Percentiles rank a stretch among this genome's conserved stretches.
These are phyloP conservation scores for Chaetomium sp. DNA, from an alignment of 2,329 filamentous ascomycete species.

Conservation along the genomic window DNA sequence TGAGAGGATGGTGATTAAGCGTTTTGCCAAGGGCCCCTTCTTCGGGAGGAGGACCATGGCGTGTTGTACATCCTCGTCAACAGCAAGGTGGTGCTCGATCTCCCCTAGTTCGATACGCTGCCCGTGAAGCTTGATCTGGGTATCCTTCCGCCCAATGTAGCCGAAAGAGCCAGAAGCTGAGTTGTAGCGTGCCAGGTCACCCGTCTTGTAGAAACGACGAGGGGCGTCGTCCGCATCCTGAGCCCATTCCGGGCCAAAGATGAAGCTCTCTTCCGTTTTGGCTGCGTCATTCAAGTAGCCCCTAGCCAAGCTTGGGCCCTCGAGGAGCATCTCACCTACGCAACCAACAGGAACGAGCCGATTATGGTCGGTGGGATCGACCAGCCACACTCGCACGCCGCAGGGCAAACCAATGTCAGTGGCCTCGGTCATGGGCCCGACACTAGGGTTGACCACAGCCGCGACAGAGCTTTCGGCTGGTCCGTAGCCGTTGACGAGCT, in stretches of 20 bases:
- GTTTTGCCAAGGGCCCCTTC: constrained; percentile 33
- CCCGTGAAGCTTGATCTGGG: constrained; percentile 35
- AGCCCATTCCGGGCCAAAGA: constrained; percentile 46
- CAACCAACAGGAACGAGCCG: constrained; percentile 31
- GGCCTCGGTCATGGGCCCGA: constrained; percentile 24
- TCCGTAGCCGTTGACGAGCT: constrained; percentile 35
- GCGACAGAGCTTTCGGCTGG: constrained; percentile 35
- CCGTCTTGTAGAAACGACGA: constrained; percentile 47
- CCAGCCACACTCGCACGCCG: constrained; percentile 38
- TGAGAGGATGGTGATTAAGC: constrained; percentile 38
- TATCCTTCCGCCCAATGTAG: constrained; percentile 34
- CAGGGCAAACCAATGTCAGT: constrained; percentile 35
- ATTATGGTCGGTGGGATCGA: constrained; percentile 37
- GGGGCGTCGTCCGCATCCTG: neutral
- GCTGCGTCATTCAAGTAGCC: constrained; percentile 29
- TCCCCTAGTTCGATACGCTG: constrained; percentile 42
- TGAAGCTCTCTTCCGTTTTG: constrained; percentile 51
- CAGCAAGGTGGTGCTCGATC: constrained; percentile 45
- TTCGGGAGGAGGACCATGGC: constrained; percentile 30
- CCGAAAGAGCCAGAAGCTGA: constrained; percentile 17
- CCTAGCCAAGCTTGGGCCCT: constrained; percentile 30
- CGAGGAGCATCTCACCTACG: constrained; percentile 33
- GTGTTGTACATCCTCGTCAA: constrained; percentile 10
- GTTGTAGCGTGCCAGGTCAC: constrained; percentile 41
- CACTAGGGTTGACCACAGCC: constrained; percentile 21